Conservation (phyloP, 441 rosid genomes). For the Mallotus japonicus region DNA sequence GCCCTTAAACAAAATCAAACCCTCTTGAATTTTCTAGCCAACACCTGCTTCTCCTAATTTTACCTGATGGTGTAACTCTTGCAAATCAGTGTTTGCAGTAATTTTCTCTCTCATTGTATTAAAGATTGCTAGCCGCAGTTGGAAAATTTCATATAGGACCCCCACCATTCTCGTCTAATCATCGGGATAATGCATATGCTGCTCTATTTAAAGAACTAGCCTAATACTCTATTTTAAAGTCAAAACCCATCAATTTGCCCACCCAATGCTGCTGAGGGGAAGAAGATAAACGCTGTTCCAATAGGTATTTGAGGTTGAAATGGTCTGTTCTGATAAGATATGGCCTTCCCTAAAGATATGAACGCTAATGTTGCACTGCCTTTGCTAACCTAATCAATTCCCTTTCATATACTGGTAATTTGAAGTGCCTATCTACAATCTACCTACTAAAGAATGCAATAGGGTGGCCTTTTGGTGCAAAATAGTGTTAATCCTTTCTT, state of each 20-base stretch:
- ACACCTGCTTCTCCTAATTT: too few species aligned
- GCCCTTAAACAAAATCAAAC: too few species aligned
- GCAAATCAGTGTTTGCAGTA: too few species aligned
- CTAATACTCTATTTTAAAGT: neutral
- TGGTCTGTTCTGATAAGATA: neutral
- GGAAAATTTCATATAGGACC: too few species aligned
- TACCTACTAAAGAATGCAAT: neutral
- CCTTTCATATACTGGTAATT: neutral
- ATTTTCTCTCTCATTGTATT: too few species aligned
- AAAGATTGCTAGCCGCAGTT: too few species aligned
- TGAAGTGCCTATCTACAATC: neutral
- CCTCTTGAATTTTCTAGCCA: too few species aligned
- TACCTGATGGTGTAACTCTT: too few species aligned
- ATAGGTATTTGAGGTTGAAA: neutral
- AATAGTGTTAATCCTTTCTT: neutral
- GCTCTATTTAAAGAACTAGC: neutral
- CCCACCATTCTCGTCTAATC: rapidly evolving
- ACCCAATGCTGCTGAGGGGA: neutral
- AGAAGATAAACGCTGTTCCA: neutral
- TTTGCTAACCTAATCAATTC: neutral
- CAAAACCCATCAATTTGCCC: neutral
- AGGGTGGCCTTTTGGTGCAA: neutral
- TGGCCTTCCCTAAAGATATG: neutral
- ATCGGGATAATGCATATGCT: neutral
- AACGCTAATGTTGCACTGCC: neutral